These are phyloP conservation scores for Aquilaria yunnanensis DNA, from an alignment of 345 rosid genomes.

Conservation along the genomic window DNA sequence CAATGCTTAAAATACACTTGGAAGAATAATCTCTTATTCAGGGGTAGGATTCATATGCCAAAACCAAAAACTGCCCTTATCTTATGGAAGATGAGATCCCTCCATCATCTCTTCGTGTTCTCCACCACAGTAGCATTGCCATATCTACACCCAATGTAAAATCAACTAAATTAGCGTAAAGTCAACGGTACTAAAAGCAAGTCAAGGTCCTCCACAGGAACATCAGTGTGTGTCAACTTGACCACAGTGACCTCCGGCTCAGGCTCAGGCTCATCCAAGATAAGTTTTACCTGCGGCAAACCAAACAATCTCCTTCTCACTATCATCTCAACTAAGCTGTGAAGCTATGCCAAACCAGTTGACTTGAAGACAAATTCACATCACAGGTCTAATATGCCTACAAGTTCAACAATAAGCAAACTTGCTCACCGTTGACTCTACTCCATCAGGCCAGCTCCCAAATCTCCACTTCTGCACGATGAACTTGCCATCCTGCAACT, in stretches of 20 bases:
- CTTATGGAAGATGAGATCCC: slow-evolving; percentile 80
- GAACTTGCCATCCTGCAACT: slow-evolving; percentile 81
- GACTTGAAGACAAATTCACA: too few relatives aligned
- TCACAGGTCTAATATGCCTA: too few relatives aligned
- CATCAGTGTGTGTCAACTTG: slow-evolving; percentile 66
- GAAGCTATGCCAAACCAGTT: too few relatives aligned
- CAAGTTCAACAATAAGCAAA: neutral
- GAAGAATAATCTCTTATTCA: neutral
- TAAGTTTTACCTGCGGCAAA: slow-evolving; percentile 60
- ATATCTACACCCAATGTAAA: slow-evolving; percentile 44
- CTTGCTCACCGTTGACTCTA: slow-evolving; percentile 61
- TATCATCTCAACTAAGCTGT: too few relatives aligned
- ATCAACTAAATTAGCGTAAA: neutral
- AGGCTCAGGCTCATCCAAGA: slow-evolving; percentile 48
- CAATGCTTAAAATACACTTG: too few relatives aligned
- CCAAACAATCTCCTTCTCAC: neutral
- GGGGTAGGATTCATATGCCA: slow-evolving; percentile 40
- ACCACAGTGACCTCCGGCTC: slow-evolving; percentile 77
- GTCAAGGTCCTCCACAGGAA: slow-evolving; percentile 75
- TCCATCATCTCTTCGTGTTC: slow-evolving; percentile 97
- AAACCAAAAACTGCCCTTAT: slow-evolving; percentile 90
- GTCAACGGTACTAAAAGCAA: slow-evolving; percentile 32
- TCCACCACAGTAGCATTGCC: slow-evolving; percentile 94
- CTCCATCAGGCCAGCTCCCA: slow-evolving; percentile 97
- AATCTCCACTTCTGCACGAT: slow-evolving; percentile 94